These are phyloP conservation scores for Colletotrichum karsti DNA, from an alignment of 2,329 filamentous ascomycete species.

Conservation along the genomic window DNA sequence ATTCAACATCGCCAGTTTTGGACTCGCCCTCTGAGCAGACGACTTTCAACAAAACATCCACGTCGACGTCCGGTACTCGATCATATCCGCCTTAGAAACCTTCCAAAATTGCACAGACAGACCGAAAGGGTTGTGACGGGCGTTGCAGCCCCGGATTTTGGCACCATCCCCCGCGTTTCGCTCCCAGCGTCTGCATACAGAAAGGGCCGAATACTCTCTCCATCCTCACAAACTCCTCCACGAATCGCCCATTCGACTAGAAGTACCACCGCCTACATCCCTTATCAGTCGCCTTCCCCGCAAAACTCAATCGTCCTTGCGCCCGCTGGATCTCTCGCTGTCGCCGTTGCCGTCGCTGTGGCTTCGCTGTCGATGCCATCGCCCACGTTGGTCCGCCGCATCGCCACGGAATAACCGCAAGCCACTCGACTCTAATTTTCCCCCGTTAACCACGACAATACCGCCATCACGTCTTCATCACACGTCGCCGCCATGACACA, in stretches of 20 bases:
- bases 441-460: neutral
- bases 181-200: constrained; percentile 26
- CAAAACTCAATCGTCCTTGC: constrained; percentile 25
- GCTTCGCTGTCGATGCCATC: constrained; percentile 26
- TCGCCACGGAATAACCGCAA: neutral
- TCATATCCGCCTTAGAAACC: neutral
- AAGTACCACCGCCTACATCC: neutral
- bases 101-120: constrained; percentile 2
- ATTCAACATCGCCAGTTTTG: neutral
- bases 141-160: constrained; percentile 29
- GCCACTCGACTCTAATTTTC: neutral
- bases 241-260: constrained; percentile 2
- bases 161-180: constrained; percentile 29
- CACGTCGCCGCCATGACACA: constrained; percentile 49
- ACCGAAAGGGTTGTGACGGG: constrained; percentile 21
- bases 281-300: constrained; percentile 26
- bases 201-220: constrained; percentile 30
- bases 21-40: too few species aligned
- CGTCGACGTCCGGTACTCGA: neutral
- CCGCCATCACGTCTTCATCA: constrained; percentile 11
- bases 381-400: neutral
- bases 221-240: constrained; percentile 21
- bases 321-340: constrained; percentile 1
- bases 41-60: neutral
- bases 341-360: constrained; percentile 25